Base-by-base conservation (phyloP, 2,329 filamentous ascomycete genomes). In the Teratosphaeria zuluensis region DNA sequence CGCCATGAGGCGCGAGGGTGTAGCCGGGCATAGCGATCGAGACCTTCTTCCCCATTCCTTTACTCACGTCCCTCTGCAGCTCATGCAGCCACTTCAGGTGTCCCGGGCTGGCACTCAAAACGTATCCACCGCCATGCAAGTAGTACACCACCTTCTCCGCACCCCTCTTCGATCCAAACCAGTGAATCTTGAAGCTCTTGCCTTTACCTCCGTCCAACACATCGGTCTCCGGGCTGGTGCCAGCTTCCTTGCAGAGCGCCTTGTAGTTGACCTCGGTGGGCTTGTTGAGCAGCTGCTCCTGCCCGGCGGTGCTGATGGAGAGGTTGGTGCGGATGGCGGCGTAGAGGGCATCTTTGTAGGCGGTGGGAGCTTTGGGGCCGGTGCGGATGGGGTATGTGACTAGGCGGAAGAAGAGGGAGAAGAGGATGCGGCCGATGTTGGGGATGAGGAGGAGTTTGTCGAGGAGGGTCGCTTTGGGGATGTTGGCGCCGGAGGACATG, bases 11-110 rank as follows among this genome's bases (percentile, higher is more conserved):
- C 0, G 81, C 77, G n/a, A 85, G 76, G 30, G 79, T 80, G 69
- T 87, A 87, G 46, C 78, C 78, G n/a, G 84, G 74, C 28, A 81
- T 69, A 54, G 85, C 76, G 54, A 81, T 70, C 33, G 74, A 72
- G 56, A 80, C 76, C 51, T 75, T 77, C 28, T 46, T 30, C 31
- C 67, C 63, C 8, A 69, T 68, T n/a, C 70, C 66, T 56, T 66
- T 66, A 32, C 61, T 63, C 21, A 80, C 68, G n/a, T 74, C 69
- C 42, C 74, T 69, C 55, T 77, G 69, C 33, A 82, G 69, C 16
- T 76, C 73, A 21, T 68, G 65, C 54, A 80, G 73, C 73, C 79
- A 83, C 19, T 76, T 68, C 57, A 82, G 72, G 66, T 83, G 79
- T 51, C 73, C 77, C 6, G 74, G 62, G 5, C 69, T 70, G 7